Evolutionary conservation across 805 yeast species (phyloP).

Genomic region (Clavispora phyllophila): DNA sequence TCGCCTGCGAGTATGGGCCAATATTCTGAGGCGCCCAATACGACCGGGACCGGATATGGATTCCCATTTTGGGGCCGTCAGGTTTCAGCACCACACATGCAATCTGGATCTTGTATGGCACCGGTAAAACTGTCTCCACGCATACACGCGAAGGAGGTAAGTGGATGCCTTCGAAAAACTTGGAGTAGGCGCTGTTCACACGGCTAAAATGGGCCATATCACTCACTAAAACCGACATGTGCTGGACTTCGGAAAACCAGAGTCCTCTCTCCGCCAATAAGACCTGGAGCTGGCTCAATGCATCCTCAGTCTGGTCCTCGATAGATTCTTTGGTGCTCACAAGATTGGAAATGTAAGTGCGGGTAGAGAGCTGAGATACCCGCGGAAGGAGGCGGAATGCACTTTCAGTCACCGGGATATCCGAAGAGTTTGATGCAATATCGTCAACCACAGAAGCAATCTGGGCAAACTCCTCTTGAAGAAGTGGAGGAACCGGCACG

Average conservation of each 20-base stretch:
- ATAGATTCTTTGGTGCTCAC: conserved; percentile 14
- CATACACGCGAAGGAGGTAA: conserved; percentile 89
- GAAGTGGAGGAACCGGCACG: conserved; percentile 33
- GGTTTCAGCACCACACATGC: conserved; percentile 50
- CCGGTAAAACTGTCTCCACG: conserved; percentile 54
- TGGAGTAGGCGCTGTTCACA: conserved; percentile 58
- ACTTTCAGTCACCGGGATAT: neutral
- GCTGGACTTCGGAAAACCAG: conserved; percentile 46
- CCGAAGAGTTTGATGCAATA: neutral
- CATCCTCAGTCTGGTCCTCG: conserved; percentile 41
- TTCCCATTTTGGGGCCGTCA: conserved; percentile 47
- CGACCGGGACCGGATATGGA: conserved; percentile 89
- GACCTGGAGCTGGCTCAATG: conserved; percentile 41
- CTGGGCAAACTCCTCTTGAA: conserved; percentile 9
- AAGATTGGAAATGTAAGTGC: conserved; percentile 28
- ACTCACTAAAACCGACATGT: conserved; percentile 53
- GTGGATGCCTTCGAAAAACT: conserved; percentile 49
- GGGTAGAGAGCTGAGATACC: conserved; percentile 10
- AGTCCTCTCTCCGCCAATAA: conserved; percentile 27
- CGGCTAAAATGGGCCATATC: conserved; percentile 61
- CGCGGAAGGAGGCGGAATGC: neutral
- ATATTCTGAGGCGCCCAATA: conserved; percentile 99
- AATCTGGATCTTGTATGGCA: conserved; percentile 41
- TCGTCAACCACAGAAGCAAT: neutral
- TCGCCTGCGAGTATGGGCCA: conserved; percentile 94